Evolutionary conservation across 306 rosid species (phyloP).

Genomic region (Citrullus mucosospermus): DNA sequence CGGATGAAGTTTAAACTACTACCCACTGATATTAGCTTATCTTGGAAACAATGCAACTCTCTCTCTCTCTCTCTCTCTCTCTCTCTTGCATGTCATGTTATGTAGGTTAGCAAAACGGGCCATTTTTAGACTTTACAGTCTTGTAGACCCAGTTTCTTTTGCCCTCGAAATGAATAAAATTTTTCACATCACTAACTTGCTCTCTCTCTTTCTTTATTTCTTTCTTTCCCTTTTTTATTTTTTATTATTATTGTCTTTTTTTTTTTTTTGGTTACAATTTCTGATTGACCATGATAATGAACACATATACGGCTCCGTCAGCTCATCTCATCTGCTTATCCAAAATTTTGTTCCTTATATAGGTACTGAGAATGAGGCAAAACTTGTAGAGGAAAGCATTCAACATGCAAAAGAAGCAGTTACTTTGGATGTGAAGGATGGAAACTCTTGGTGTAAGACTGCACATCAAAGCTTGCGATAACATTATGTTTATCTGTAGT

Average conservation of each 20-base stretch:
- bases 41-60: background rate
- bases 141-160: background rate
- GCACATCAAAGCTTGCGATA: conserved; percentile 1
- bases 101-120: background rate
- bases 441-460: conserved; percentile 85
- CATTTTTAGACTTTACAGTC: background rate
- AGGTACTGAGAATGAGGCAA: conserved; percentile 74
- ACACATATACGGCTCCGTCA: background rate
- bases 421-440: conserved; percentile 89
- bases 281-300: background rate
- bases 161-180: background rate
- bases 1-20: background rate
- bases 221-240: too few species aligned
- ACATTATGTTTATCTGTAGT: background rate
- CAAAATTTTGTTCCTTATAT: conserved; percentile 7
- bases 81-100: background rate
- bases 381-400: conserved; percentile 92
- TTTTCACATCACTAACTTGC: background rate
- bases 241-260: background rate
- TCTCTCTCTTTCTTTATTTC: too few species aligned
- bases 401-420: conserved; percentile 83
- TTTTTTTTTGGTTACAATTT: background rate
- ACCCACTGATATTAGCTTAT: background rate
- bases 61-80: background rate
- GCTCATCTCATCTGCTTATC: background rate